phyloP scores from a whole-genome alignment of 345 rosid species.

The Acer negundo region DNA sequence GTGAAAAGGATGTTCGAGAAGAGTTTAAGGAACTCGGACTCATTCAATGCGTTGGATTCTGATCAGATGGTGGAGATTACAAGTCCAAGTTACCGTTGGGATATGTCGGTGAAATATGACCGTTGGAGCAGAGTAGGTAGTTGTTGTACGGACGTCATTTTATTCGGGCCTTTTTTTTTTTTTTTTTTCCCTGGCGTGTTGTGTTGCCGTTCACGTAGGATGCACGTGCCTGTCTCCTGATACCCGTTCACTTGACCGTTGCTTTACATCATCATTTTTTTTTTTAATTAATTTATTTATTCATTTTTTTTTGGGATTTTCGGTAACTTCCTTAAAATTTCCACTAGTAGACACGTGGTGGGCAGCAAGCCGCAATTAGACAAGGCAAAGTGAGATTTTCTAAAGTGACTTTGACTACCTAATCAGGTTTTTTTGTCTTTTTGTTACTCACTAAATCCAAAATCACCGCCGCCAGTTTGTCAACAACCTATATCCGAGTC shows the following conservation, averaged over 20 bases:
- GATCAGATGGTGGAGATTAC: slow-evolving; percentile 55
- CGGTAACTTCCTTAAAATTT: not conserved
- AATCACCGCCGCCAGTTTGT: no score
- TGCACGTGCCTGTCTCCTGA: slow-evolving; percentile 56
- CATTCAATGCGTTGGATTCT: slow-evolving; percentile 48
- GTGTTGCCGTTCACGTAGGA: slow-evolving; percentile 34
- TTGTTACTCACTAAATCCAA: no score
- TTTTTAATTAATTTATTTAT: not conserved
- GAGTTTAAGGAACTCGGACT: slow-evolving; percentile 20
- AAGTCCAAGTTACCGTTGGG: slow-evolving; percentile 79
- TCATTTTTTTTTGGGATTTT: not conserved
- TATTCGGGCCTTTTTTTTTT: slow-evolving; percentile 3
- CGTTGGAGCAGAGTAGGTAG: slow-evolving; percentile 57
- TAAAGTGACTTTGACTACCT: slow-evolving; percentile 14
- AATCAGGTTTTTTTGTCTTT: not conserved
- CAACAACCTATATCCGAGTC: no score
- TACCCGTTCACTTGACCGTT: slow-evolving; percentile 58
- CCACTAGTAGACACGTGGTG: slow-evolving; percentile 31
- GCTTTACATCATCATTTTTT: slow-evolving; percentile 12
- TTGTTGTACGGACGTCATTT: slow-evolving; percentile 52
- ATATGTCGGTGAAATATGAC: slow-evolving; percentile 90
- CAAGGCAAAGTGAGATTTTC: not conserved
- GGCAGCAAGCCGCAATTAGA: slow-evolving; percentile 15
- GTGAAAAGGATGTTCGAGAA: slow-evolving; percentile 37
- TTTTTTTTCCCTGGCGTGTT: not conserved